Conservation (phyloP, 768 basidiomycete genomes). For the Xerocomellus dryophilus region DNA sequence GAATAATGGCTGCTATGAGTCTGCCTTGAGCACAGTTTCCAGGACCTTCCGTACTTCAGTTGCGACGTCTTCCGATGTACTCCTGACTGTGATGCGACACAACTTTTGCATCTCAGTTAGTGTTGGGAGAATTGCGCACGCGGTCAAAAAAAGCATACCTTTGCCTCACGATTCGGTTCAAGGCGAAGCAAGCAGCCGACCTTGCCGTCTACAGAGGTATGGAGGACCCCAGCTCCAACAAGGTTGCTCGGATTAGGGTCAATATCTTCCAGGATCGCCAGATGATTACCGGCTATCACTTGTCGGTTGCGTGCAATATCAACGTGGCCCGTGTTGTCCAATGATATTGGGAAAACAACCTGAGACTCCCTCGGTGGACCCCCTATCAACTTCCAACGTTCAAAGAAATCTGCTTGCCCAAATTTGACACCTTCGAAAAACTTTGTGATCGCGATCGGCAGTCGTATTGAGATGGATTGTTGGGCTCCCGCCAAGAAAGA, state of each 20-base stretch:
- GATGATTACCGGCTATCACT: slow-evolving; percentile 71
- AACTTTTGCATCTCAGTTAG: slow-evolving; percentile 47
- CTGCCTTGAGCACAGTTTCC: slow-evolving; percentile 37
- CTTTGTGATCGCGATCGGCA: slow-evolving; percentile 86
- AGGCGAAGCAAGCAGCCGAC: slow-evolving; percentile 91
- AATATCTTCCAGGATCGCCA: slow-evolving; percentile 77
- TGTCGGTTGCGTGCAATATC: slow-evolving; percentile 71
- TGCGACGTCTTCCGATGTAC: slow-evolving; percentile 91
- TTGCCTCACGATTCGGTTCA: slow-evolving; percentile 95
- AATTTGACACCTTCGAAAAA: slow-evolving; percentile 94
- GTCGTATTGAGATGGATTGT: slow-evolving; percentile 75
- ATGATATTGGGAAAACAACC: slow-evolving; percentile 72
- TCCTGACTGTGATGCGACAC: slow-evolving; percentile 89
- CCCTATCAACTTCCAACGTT: slow-evolving; percentile 96
- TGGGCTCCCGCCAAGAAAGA: slow-evolving; percentile 93
- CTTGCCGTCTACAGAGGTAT: slow-evolving; percentile 88
- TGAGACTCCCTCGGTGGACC: slow-evolving; percentile 94
- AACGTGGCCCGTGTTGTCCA: slow-evolving; percentile 66
- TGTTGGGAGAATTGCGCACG: background rate
- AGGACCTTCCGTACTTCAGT: slow-evolving; percentile 58
- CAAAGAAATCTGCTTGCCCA: slow-evolving; percentile 85
- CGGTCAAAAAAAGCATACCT: slow-evolving; percentile 48
- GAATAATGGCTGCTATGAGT: slow-evolving; percentile 14
- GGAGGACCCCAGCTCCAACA: slow-evolving; percentile 94
- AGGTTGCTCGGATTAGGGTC: slow-evolving; percentile 94